A percentile compares a stretch with the other conserved stretches of the same genome.
Evolutionary conservation across 352 stramenopile species (phyloP).

Genomic region (Phytophthora pinifolia): DNA sequence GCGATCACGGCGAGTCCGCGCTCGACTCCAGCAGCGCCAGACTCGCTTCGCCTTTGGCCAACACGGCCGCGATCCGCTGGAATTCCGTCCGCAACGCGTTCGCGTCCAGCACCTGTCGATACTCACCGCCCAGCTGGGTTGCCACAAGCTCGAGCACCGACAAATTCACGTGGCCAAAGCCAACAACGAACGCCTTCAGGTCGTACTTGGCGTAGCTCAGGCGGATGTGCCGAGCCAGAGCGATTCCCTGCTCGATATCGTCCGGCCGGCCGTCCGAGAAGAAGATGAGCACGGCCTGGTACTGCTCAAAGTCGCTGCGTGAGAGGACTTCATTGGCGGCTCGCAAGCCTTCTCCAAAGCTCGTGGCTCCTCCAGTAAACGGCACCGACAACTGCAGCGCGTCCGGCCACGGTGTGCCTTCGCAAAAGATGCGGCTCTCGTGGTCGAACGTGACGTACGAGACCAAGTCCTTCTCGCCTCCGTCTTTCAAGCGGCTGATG

Average conservation of each 20-base stretch:
- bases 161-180: slow-evolving; percentile 63
- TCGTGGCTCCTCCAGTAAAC: slow-evolving; percentile 40
- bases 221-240: slow-evolving; percentile 45
- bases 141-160: slow-evolving; percentile 47
- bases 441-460: slow-evolving; percentile 37
- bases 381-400: slow-evolving; percentile 13
- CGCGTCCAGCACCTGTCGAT: slow-evolving; percentile 32
- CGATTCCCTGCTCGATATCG: slow-evolving; percentile 31
- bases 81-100: slow-evolving; percentile 34
- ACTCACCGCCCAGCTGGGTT: slow-evolving; percentile 47
- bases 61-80: slow-evolving; percentile 28
- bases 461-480: slow-evolving; percentile 30
- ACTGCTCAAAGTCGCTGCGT: slow-evolving; percentile 46
- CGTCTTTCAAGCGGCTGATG: slow-evolving; percentile 23
- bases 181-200: slow-evolving; percentile 57
- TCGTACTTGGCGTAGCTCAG: slow-evolving; percentile 54
- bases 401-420: slow-evolving; percentile 11
- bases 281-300: slow-evolving; percentile 40
- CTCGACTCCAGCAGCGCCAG: slow-evolving; percentile 22
- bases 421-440: slow-evolving; percentile 19
- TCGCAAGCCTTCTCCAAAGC: slow-evolving; percentile 38
- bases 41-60: slow-evolving; percentile 29
- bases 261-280: slow-evolving; percentile 49
- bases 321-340: slow-evolving; percentile 61
- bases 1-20: neutral